Conservation (phyloP, 257 asterid species). For the Nyctanthes arbortristis region DNA sequence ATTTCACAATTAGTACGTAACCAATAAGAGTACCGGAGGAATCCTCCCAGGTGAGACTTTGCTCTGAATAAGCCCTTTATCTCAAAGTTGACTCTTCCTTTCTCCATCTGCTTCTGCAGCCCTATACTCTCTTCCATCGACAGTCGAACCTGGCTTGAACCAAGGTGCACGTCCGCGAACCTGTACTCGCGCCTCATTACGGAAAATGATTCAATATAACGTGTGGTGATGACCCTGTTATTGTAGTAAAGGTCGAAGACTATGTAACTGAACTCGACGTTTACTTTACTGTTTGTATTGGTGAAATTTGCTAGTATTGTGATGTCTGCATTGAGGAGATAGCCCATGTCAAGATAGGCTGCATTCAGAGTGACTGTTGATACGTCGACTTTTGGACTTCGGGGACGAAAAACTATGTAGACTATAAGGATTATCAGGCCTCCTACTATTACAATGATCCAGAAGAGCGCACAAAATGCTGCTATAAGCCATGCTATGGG, state of each 20-base stretch:
- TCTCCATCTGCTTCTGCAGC: conserved; percentile 57
- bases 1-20: conserved; percentile 61
- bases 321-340: conserved; percentile 75
- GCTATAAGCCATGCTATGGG: conserved; percentile 84
- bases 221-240: conserved; percentile 50
- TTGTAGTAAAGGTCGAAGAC: conserved; percentile 63
- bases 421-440: conserved; percentile 70
- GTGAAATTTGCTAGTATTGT: conserved; percentile 81
- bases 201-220: conserved; percentile 58
- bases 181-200: conserved; percentile 51
- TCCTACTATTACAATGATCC: conserved; percentile 72
- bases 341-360: conserved; percentile 92
- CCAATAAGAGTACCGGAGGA: conserved; percentile 76
- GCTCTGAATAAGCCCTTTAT: conserved; percentile 66
- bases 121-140: conserved; percentile 41
- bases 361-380: conserved; percentile 70
- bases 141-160: conserved; percentile 74
- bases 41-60: conserved; percentile 64
- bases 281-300: conserved; percentile 80
- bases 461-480: conserved; percentile 70
- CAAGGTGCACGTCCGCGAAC: conserved; percentile 60
- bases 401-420: conserved; percentile 73
- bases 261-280: conserved; percentile 64
- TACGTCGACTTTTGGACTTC: conserved; percentile 76
- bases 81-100: conserved; percentile 62